Conservation (phyloP, 2,329 filamentous ascomycete genomes). For the Didymella pinodella region DNA sequence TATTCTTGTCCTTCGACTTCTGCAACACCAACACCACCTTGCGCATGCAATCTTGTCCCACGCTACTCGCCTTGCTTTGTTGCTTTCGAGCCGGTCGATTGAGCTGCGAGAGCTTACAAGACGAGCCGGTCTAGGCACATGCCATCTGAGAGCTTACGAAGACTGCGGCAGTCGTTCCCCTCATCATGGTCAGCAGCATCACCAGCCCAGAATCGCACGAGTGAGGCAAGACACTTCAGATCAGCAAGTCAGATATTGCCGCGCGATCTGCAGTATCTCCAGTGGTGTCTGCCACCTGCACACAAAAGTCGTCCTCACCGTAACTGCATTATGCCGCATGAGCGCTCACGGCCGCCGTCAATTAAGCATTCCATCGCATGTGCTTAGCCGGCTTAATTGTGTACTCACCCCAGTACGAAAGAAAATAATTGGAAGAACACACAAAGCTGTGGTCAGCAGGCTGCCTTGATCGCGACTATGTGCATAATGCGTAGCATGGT, state of each 20-base stretch:
- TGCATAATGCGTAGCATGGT: too few species aligned
- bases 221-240: neutral
- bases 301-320: neutral
- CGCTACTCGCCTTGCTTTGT: conserved; percentile 5
- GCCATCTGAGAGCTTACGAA: conserved; percentile 8
- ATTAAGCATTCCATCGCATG: neutral
- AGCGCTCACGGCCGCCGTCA: neutral
- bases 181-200: conserved; percentile 4
- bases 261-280: neutral
- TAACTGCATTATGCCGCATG: neutral
- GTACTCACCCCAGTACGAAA: too few species aligned
- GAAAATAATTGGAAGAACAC: too few species aligned
- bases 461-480: neutral
- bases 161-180: neutral
- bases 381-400: neutral
- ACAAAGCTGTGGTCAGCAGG: neutral
- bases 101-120: neutral
- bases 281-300: neutral
- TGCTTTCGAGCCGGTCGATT: neutral
- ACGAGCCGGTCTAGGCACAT: neutral
- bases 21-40: conserved; percentile 14
- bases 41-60: conserved; percentile 16
- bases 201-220: neutral
- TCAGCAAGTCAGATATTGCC: neutral
- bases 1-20: conserved; percentile 15